A percentile compares a stretch with the other conserved stretches of the same genome.
Conservation (phyloP, 1,284 basidiomycete genomes). For the Neolentinus lepideus region DNA sequence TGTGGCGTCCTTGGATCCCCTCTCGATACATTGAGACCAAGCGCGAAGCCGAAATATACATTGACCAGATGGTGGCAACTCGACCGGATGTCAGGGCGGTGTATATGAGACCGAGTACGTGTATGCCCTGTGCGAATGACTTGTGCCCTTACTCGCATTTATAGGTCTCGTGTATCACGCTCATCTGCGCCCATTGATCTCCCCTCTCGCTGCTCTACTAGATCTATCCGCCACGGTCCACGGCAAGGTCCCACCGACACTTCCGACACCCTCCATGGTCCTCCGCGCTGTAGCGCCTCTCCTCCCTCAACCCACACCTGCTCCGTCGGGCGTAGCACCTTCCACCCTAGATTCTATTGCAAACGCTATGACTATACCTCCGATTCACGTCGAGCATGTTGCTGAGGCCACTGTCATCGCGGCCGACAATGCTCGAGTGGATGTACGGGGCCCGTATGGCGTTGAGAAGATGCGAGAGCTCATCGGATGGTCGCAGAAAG, state of each 20-base stretch:
- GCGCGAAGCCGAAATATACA: slow-evolving; percentile 77
- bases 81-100: slow-evolving; percentile 52
- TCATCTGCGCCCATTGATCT: slow-evolving; percentile 82
- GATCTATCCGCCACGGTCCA: slow-evolving; percentile 73
- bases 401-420: slow-evolving; percentile 75
- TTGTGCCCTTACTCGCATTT: slow-evolving; percentile 11
- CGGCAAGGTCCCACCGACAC: slow-evolving; percentile 37
- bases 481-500: slow-evolving; percentile 52
- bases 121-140: slow-evolving; percentile 5
- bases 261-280: slow-evolving; percentile 61
- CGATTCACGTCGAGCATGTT: slow-evolving; percentile 95
- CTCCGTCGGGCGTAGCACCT: slow-evolving; percentile 20
- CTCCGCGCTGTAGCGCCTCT: slow-evolving; percentile 42
- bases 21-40: slow-evolving; percentile 85
- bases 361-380: slow-evolving; percentile 73
- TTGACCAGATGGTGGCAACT: slow-evolving; percentile 41
- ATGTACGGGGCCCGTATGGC: slow-evolving; percentile 65
- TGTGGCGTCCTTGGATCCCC: slow-evolving; percentile 83
- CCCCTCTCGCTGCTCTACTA: slow-evolving; percentile 80
- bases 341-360: slow-evolving; percentile 65
- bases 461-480: slow-evolving; percentile 71
- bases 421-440: slow-evolving; percentile 26
- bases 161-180: slow-evolving; percentile 94
- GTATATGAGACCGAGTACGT: slow-evolving; percentile 81
- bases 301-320: slow-evolving; percentile 21